Percentiles rank a stretch among this genome's conserved stretches.
These are phyloP conservation scores for Gelatoporia subvermispora DNA, from an alignment of 768 basidiomycete genomes.

Conservation along the genomic window DNA sequence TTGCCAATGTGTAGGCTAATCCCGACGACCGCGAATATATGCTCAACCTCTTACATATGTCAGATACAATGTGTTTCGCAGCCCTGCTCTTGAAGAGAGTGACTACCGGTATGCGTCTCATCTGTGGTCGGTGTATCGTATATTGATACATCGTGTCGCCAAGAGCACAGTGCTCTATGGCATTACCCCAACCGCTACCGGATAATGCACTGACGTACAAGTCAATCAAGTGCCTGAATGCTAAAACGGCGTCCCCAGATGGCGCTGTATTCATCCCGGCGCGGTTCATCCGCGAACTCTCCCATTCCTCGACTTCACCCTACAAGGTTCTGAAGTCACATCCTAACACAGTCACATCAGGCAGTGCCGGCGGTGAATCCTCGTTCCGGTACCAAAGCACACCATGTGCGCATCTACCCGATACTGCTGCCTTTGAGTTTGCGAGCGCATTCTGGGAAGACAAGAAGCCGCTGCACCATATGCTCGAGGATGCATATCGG, in stretches of 20 bases:
- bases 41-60: neutral
- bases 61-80: conserved; percentile 48
- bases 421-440: conserved; percentile 46
- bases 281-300: conserved; percentile 34
- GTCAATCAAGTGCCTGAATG: conserved; percentile 35
- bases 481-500: conserved; percentile 49
- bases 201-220: conserved; percentile 22
- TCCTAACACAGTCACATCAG: conserved; percentile 27
- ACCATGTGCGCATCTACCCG: conserved; percentile 42
- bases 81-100: conserved; percentile 37
- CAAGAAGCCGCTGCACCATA: conserved; percentile 48
- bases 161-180: conserved; percentile 45
- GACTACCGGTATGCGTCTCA: conserved; percentile 34
- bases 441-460: conserved; percentile 54
- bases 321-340: conserved; percentile 44
- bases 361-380: conserved; percentile 35
- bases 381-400: conserved; percentile 52
- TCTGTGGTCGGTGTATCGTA: neutral
- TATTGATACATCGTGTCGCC: neutral
- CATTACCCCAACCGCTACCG: conserved; percentile 41
- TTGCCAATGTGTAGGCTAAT: conserved; percentile 44
- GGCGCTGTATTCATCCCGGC: conserved; percentile 43
- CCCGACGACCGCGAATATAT: neutral
- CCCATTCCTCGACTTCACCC: conserved; percentile 38
- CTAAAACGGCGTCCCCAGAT: conserved; percentile 47